Base-by-base conservation (phyloP, 805 yeast species). In the Debaryomyces tyrocola region DNA sequence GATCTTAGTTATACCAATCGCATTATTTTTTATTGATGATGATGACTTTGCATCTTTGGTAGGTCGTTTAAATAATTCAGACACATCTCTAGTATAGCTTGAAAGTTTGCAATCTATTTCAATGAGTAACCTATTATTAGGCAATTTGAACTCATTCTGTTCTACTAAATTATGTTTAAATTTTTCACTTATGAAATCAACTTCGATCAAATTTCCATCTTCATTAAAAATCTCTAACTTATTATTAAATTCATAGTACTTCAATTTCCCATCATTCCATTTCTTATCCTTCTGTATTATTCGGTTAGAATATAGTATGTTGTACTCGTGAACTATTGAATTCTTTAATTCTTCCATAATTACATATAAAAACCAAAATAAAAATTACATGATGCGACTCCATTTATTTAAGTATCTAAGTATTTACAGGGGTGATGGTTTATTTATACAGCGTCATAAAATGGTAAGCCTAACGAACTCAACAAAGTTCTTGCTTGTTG, bases 401-500 rank as follows among this genome's bases (percentile, higher is more conserved):
- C 21, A 20, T 33, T 29, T 20, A 29, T 20, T 40, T 40, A 17
- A 18, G 15, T 21, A 41, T 14, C 18, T 14, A 33, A 33, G n/a
- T 45, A 45, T 45, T 45, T 45, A 45, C 48, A 45, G 14, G 34
- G 34, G 34, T 31, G 34, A 3, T 31, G 34, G 7, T 31, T 14
- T 31, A 31, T 31, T 43, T 46, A 46, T 14, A 43, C 46, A 40
- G 58, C 60, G 39, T 62, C 60, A 52, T 57, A 59, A 73, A 91
- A 88, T 45, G 96, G 96, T 43, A 91, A 65, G 6, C 96, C 96
- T 55, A 82, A 76, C 2, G 89, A 86, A 63, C 95, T 86, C 50
- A 92, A 70, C 56, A 92, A 73, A 15, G 87, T 82, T 66, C 96
- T 83, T 8, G 98, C 97, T 59, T 89, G 94, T 28, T 83, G 81